A percentile compares a stretch with the other conserved stretches of the same genome.
Evolutionary conservation across 139 green algal genomes (phyloP).

Genomic region (Micromonas commoda): DNA sequence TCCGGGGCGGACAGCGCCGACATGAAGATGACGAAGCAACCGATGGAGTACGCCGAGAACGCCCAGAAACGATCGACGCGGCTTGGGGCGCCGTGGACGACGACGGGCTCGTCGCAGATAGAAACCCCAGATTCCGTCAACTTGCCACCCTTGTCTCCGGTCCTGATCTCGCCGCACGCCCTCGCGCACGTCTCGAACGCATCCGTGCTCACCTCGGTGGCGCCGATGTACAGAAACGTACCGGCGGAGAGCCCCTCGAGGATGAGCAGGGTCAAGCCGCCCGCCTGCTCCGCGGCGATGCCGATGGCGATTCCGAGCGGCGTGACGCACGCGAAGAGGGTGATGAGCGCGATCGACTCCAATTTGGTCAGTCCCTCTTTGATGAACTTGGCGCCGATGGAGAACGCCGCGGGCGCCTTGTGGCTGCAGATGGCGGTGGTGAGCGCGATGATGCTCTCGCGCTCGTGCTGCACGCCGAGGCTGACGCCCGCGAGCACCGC

Average conservation of each 20-base stretch:
- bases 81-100: too few relatives aligned
- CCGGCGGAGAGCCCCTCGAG: constrained; percentile 21
- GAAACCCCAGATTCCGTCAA: too few relatives aligned
- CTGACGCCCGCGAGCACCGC: constrained; percentile 17
- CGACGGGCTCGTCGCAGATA: too few relatives aligned
- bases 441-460: neutral
- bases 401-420: constrained; percentile 23
- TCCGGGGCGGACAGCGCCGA: too few relatives aligned
- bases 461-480: constrained; percentile 9
- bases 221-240: constrained; percentile 27
- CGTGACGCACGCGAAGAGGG: constrained; percentile 9
- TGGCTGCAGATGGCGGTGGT: constrained; percentile 17
- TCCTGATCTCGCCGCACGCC: constrained; percentile 8
- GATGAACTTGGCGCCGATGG: constrained; percentile 18
- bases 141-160: too few relatives aligned
- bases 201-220: constrained; percentile 5
- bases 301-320: constrained; percentile 22
- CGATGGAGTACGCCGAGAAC: too few relatives aligned
- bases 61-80: too few relatives aligned
- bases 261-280: neutral
- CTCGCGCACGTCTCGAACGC: constrained; percentile 11
- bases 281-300: neutral
- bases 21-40: too few relatives aligned
- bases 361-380: neutral
- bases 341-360: neutral